phyloP scores from a whole-genome alignment of 257 asterid species.

The Solanum sejunctum region DNA sequence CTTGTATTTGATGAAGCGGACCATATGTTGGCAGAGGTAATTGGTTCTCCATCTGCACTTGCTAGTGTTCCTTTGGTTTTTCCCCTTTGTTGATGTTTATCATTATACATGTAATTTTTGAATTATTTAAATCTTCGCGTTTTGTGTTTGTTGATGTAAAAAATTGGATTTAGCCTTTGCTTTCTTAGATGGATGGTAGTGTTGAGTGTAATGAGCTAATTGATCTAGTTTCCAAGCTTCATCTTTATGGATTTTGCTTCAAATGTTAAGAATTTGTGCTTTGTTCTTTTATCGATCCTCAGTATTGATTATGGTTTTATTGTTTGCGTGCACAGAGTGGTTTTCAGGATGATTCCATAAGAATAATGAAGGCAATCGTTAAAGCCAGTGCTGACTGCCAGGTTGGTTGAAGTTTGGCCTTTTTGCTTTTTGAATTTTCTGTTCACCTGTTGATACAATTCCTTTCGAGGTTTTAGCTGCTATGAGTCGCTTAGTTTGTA shows the following conservation, averaged over 20 bases:
- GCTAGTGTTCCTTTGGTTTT: neutral
- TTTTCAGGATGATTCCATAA: slow-evolving; percentile 65
- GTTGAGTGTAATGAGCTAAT: neutral
- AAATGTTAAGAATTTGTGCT: neutral
- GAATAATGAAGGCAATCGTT: slow-evolving; percentile 51
- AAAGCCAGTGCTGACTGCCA: slow-evolving; percentile 49
- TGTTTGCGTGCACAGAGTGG: slow-evolving; percentile 43
- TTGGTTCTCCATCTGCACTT: neutral
- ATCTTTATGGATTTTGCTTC: neutral
- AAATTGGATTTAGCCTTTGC: neutral
- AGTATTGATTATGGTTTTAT: neutral
- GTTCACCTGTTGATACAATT: neutral
- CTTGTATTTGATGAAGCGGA: slow-evolving; percentile 97
- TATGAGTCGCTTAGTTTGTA: neutral
- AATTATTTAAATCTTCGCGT: neutral
- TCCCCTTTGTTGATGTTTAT: neutral
- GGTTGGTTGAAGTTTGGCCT: slow-evolving; percentile 29
- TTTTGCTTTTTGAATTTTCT: neutral
- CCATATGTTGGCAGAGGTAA: slow-evolving; percentile 89
- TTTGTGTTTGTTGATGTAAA: neutral
- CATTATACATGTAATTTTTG: neutral
- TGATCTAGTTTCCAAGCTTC: neutral
- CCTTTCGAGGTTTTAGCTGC: neutral
- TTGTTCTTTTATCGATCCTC: neutral
- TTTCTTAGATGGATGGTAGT: neutral